Evolutionary conservation across 1,284 basidiomycete species (phyloP).

Genomic region (Fomitopsis pinicola): DNA sequence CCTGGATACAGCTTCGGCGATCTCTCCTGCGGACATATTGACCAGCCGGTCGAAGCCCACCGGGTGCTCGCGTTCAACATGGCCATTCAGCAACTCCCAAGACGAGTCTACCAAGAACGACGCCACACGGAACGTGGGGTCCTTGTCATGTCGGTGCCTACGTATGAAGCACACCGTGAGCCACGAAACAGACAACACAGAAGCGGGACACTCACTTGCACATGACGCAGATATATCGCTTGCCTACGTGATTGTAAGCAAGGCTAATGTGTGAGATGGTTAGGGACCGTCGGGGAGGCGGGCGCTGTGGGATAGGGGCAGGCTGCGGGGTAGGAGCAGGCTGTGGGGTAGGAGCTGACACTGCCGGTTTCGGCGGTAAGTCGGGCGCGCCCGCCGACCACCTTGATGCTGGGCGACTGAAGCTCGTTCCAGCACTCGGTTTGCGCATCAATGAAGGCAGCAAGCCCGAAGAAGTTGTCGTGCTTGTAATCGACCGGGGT

Average conservation of each 20-base stretch:
- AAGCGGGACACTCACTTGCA: constrained; percentile 15
- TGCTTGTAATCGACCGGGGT: background rate
- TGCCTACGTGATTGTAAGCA: constrained; percentile 13
- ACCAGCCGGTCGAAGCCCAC: constrained; percentile 10
- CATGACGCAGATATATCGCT: constrained; percentile 15
- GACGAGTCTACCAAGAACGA: constrained; percentile 9
- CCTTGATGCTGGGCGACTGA: background rate
- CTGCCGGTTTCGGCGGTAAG: background rate
- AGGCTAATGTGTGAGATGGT: constrained; percentile 19
- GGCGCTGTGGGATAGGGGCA: background rate
- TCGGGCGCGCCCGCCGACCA: background rate
- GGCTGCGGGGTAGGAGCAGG: background rate
- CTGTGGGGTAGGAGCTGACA: background rate
- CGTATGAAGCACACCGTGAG: background rate
- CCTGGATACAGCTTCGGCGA: constrained; percentile 7
- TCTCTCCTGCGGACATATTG: constrained; percentile 11
- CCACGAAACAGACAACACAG: background rate
- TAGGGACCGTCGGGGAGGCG: constrained; percentile 6
- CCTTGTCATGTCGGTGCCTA: background rate
- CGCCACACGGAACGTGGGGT: background rate
- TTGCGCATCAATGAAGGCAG: background rate
- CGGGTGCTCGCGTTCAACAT: constrained; percentile 19
- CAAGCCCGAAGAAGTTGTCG: background rate
- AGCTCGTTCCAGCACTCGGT: background rate
- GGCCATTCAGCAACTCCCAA: constrained; percentile 16